These are phyloP conservation scores for Chromera velia DNA, from an alignment of 73 alveolate genomes.

Conservation along the genomic window DNA sequence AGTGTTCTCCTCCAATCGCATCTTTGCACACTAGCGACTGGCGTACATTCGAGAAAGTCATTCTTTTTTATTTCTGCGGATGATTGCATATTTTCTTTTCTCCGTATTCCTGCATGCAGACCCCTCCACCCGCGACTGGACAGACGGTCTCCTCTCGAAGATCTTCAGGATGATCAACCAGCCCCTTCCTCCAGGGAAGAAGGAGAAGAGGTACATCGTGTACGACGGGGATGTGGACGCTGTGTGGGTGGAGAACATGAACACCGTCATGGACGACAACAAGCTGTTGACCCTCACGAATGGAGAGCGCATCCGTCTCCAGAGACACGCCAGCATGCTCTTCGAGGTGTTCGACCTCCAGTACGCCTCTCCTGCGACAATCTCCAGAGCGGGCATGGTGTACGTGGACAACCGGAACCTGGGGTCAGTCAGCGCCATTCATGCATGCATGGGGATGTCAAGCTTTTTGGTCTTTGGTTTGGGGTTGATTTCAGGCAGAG, in stretches of 20 bases:
- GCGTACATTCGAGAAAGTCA: too few relatives aligned
- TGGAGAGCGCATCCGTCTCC: constrained; percentile 96
- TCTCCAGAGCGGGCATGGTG: constrained; percentile 99
- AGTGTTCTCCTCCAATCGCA: too few relatives aligned
- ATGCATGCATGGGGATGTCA: not conserved
- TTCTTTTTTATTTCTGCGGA: too few relatives aligned
- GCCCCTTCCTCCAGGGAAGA: constrained; percentile 56
- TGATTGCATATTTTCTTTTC: not conserved
- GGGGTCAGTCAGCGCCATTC: constrained; percentile 8
- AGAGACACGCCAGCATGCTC: constrained; percentile 74
- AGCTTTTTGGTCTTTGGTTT: not conserved
- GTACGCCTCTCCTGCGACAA: constrained; percentile 99
- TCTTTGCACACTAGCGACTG: too few relatives aligned
- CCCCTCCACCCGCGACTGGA: constrained; percentile 87
- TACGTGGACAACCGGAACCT: constrained; percentile 82
- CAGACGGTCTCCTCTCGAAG: constrained; percentile 83
- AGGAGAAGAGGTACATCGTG: constrained; percentile 82
- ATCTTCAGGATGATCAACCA: constrained; percentile 65
- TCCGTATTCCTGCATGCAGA: constrained; percentile 56
- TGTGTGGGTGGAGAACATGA: constrained; percentile 99
- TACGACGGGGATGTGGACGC: constrained; percentile 99
- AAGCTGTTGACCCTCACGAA: constrained; percentile 91
- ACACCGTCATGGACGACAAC: constrained; percentile 97
- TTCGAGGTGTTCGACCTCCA: constrained; percentile 64
- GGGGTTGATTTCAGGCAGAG: too few relatives aligned